These are phyloP conservation scores for Penicillium sp. DNA, from an alignment of 2,329 filamentous ascomycete genomes.

Conservation along the genomic window DNA sequence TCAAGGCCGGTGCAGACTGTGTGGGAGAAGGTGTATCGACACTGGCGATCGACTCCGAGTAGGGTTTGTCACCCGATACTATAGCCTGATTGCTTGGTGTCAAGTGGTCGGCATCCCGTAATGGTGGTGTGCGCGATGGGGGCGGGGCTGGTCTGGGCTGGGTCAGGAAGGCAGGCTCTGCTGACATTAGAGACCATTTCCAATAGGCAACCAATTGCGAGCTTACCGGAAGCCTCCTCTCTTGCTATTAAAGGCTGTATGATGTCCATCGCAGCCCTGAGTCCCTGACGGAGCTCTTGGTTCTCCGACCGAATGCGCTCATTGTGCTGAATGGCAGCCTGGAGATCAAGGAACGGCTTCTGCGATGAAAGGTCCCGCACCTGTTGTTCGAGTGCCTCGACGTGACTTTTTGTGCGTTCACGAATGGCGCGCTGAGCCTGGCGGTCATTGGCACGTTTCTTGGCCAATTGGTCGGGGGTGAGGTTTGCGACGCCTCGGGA, in stretches of 20 bases:
- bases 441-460: slow-evolving; percentile 87
- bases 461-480: slow-evolving; percentile 81
- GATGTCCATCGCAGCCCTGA: slow-evolving; percentile 62
- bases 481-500: slow-evolving; percentile 79
- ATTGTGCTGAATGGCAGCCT: slow-evolving; percentile 70
- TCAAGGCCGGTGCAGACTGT: slow-evolving; percentile 25
- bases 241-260: slow-evolving; percentile 45
- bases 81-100: slow-evolving; percentile 21
- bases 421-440: slow-evolving; percentile 83
- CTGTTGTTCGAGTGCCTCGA: slow-evolving; percentile 68
- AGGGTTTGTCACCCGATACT: slow-evolving; percentile 23
- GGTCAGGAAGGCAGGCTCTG: slow-evolving; percentile 16
- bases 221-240: slow-evolving; percentile 46
- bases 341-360: slow-evolving; percentile 80
- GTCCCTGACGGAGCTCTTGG: slow-evolving; percentile 67
- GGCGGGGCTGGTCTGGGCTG: slow-evolving; percentile 18
- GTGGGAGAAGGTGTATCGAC: slow-evolving; percentile 32
- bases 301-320: slow-evolving; percentile 76
- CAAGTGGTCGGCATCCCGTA: slow-evolving; percentile 26
- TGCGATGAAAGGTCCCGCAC: slow-evolving; percentile 75
- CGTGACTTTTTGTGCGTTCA: slow-evolving; percentile 76
- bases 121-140: slow-evolving; percentile 25
- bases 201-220: not conserved
- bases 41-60: slow-evolving; percentile 31
- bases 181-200: slow-evolving; percentile 2